Percentiles rank a stretch among this genome's conserved stretches.
Conservation (phyloP, 192 early-diverging fungal species). For the Neocallimastix lanati region DNA sequence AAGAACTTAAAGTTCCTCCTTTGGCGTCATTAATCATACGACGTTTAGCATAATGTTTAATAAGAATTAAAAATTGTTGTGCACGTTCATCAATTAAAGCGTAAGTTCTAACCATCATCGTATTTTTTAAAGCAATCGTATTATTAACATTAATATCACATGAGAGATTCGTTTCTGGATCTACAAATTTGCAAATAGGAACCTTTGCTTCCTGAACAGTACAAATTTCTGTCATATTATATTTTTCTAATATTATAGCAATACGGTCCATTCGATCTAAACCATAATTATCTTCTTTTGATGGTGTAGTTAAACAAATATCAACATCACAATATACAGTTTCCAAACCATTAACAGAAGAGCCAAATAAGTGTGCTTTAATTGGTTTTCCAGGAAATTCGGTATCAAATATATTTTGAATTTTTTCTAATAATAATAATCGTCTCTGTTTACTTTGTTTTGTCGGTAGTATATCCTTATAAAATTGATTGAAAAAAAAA, state of each 20-base stretch:
- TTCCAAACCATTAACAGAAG: constrained; percentile 73
- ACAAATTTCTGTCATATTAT: constrained; percentile 58
- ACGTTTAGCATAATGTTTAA: no score
- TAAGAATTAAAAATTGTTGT: no score
- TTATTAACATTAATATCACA: no score
- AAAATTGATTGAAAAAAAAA: no score
- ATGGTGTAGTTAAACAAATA: constrained; percentile 73
- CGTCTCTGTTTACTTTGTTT: no score
- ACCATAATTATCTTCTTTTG: constrained; percentile 50
- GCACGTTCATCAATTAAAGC: constrained; percentile 28
- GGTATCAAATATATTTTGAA: no score
- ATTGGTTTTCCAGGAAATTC: no score
- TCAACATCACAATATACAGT: constrained; percentile 75
- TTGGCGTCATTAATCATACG: constrained; percentile 25
- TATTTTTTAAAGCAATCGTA: constrained; percentile 73
- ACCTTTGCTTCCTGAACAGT: constrained; percentile 76
- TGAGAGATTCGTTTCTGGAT: constrained; percentile 83
- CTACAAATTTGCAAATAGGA: constrained; percentile 81
- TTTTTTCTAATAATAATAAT: no score
- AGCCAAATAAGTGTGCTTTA: constrained; percentile 11
- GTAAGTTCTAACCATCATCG: constrained; percentile 73
- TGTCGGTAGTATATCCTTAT: no score
- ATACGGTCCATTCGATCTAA: constrained; percentile 44
- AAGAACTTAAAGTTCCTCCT: constrained; percentile 83
- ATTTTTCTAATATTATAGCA: constrained; percentile 49